Evolutionary conservation across 1,139 yeast genomes (phyloP).

Genomic region (Yamadazyma conglobata): DNA sequence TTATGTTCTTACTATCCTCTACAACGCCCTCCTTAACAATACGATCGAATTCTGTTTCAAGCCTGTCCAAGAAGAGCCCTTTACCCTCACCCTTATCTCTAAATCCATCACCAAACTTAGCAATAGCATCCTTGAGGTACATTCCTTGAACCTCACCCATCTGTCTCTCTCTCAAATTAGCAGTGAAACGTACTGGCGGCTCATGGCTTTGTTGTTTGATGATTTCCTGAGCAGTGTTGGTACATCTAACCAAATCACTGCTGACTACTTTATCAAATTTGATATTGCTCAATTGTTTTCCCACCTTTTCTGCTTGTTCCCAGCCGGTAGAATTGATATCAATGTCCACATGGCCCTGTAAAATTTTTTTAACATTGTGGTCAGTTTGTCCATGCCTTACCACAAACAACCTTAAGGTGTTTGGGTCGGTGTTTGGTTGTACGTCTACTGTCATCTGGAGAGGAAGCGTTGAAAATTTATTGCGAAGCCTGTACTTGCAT

Average conservation of each 20-base stretch:
- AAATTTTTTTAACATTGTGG: constrained; percentile 58
- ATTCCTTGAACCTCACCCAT: constrained; percentile 82
- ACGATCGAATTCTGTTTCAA: constrained; percentile 45
- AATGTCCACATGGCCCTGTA: constrained; percentile 73
- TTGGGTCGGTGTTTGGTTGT: constrained; percentile 31
- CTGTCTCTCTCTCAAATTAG: constrained; percentile 62
- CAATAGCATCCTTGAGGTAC: constrained; percentile 63
- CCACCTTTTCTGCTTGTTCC: constrained; percentile 53
- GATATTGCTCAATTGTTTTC: constrained; percentile 33
- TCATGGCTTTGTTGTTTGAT: constrained; percentile 23
- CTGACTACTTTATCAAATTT: constrained; percentile 51
- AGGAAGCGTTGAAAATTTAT: neutral
- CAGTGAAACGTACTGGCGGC: constrained; percentile 20
- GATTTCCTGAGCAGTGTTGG: constrained; percentile 47
- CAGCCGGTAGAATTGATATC: constrained; percentile 57
- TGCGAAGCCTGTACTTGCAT: neutral
- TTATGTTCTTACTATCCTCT: constrained; percentile 43
- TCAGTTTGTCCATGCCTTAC: constrained; percentile 83
- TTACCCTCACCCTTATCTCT: constrained; percentile 53
- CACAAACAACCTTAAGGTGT: constrained; percentile 51
- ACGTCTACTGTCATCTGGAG: constrained; percentile 28
- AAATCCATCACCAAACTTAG: constrained; percentile 33
- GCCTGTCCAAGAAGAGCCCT: constrained; percentile 44
- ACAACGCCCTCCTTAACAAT: constrained; percentile 37
- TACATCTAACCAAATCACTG: constrained; percentile 63